Percentiles rank a stretch among this genome's conserved stretches.
These are phyloP conservation scores for Torulaspora quercuum DNA, from an alignment of 805 yeast genomes.

Conservation along the genomic window DNA sequence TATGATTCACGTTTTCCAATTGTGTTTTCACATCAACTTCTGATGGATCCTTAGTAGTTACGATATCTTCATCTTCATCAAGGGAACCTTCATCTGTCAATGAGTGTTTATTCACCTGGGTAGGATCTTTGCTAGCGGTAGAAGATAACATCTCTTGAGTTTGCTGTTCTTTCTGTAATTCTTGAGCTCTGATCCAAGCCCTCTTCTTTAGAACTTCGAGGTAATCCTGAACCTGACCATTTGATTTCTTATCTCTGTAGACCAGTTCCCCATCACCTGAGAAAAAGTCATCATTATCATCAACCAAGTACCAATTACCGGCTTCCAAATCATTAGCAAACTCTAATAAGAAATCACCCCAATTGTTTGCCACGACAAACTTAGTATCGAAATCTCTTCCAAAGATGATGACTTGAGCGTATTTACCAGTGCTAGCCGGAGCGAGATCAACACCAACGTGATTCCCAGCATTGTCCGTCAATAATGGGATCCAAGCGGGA, in stretches of 20 bases:
- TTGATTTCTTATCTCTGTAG: constrained; percentile 56
- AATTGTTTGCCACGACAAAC: constrained; percentile 77
- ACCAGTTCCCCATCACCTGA: constrained; percentile 73
- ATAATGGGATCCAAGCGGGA: constrained; percentile 86
- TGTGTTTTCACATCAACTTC: constrained; percentile 5
- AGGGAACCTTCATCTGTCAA: constrained; percentile 5
- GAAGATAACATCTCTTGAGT: constrained; percentile 1
- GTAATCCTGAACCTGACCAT: constrained; percentile 45
- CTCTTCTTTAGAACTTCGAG: constrained; percentile 41
- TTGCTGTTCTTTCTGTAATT: constrained; percentile 11
- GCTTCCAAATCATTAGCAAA: constrained; percentile 85
- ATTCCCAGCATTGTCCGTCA: constrained; percentile 86
- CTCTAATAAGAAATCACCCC: constrained; percentile 81
- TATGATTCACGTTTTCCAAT: no score
- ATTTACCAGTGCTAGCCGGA: constrained; percentile 71
- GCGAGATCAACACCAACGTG: constrained; percentile 87
- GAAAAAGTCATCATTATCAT: constrained; percentile 60
- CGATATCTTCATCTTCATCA: constrained; percentile 10
- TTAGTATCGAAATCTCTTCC: constrained; percentile 94
- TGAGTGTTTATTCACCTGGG: constrained; percentile 1
- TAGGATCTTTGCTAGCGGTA: neutral
- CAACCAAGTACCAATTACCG: constrained; percentile 74
- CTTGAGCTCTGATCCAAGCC: constrained; percentile 24
- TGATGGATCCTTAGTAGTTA: constrained; percentile 13
- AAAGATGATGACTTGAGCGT: constrained; percentile 90